Conservation (phyloP, 202 grass and related monocot genomes). For the Carex sylvatica region DNA sequence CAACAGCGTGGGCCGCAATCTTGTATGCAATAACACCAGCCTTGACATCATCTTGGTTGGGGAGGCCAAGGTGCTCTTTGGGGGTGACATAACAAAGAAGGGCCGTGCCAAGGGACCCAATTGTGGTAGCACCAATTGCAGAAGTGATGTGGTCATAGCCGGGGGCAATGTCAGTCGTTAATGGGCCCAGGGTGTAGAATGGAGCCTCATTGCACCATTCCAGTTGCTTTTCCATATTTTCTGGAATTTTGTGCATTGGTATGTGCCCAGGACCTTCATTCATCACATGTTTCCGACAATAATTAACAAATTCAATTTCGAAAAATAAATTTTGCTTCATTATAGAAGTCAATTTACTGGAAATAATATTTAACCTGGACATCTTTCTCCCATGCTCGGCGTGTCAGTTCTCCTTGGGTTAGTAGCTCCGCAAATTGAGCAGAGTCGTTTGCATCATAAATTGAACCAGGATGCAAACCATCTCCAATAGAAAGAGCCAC, state of each 20-base stretch:
- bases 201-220: constrained; percentile 99
- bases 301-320: constrained; percentile 6
- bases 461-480: constrained; percentile 87
- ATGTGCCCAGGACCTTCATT: constrained; percentile 98
- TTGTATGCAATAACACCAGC: constrained; percentile 93
- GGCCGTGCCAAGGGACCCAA: constrained; percentile 89
- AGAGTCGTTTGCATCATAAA: constrained; percentile 98
- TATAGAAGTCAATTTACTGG: background rate
- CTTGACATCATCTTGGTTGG: constrained; percentile 96
- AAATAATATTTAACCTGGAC: constrained; percentile 61
- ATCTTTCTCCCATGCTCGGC: constrained; percentile 97
- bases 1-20: constrained; percentile 94
- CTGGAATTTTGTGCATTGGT: constrained; percentile 96
- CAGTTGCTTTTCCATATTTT: constrained; percentile 94
- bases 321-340: background rate
- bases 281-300: constrained; percentile 60
- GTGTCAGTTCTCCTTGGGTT: constrained; percentile 93
- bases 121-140: constrained; percentile 94
- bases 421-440: constrained; percentile 96
- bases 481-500: constrained; percentile 91
- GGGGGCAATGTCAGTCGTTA: constrained; percentile 97
- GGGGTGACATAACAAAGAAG: constrained; percentile 99
- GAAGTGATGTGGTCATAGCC: constrained; percentile 99
- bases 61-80: constrained; percentile 97
- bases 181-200: constrained; percentile 90